These are phyloP conservation scores for Talaromyces sp. DNA, from an alignment of 2,329 filamentous ascomycete species.

Conservation along the genomic window DNA sequence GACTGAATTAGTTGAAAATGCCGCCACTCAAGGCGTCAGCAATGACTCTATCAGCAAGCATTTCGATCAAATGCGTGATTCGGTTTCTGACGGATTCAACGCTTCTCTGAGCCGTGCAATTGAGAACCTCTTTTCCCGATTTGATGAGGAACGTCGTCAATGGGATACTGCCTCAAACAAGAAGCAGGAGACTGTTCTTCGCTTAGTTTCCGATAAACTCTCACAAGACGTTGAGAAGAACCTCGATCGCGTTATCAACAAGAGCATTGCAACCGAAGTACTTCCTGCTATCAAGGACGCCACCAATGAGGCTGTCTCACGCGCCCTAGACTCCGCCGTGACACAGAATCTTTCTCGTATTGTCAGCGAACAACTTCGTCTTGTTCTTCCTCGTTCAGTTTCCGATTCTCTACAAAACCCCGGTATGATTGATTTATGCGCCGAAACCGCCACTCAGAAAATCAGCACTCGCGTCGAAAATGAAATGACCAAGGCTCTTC, in stretches of 20 bases:
- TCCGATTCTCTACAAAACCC: slow-evolving; percentile 71
- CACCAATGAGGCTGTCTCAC: slow-evolving; percentile 41
- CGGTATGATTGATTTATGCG: slow-evolving; percentile 71
- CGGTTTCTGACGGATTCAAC: slow-evolving; percentile 53
- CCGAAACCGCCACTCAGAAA: slow-evolving; percentile 70
- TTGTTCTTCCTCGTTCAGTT: slow-evolving; percentile 68
- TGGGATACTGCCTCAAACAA: slow-evolving; percentile 64
- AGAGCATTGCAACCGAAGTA: slow-evolving; percentile 73
- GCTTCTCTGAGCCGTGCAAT: slow-evolving; percentile 54
- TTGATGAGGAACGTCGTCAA: slow-evolving; percentile 70
- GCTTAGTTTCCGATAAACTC: slow-evolving; percentile 68
- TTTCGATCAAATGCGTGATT: slow-evolving; percentile 57
- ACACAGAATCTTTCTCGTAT: slow-evolving; percentile 66
- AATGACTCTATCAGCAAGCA: slow-evolving; percentile 64
- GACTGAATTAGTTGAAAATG: neutral
- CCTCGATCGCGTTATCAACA: slow-evolving; percentile 73
- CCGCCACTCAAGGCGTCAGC: slow-evolving; percentile 42
- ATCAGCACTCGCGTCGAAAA: slow-evolving; percentile 70
- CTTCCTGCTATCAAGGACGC: slow-evolving; percentile 73
- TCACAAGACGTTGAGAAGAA: slow-evolving; percentile 75
- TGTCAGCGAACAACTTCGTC: slow-evolving; percentile 74
- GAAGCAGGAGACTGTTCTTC: slow-evolving; percentile 71
- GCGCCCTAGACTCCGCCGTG: slow-evolving; percentile 64
- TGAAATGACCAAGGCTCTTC: slow-evolving; percentile 64
- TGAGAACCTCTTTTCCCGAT: slow-evolving; percentile 59